These are phyloP conservation scores for Suillus subluteus DNA, from an alignment of 768 basidiomycete species.

Conservation along the genomic window DNA sequence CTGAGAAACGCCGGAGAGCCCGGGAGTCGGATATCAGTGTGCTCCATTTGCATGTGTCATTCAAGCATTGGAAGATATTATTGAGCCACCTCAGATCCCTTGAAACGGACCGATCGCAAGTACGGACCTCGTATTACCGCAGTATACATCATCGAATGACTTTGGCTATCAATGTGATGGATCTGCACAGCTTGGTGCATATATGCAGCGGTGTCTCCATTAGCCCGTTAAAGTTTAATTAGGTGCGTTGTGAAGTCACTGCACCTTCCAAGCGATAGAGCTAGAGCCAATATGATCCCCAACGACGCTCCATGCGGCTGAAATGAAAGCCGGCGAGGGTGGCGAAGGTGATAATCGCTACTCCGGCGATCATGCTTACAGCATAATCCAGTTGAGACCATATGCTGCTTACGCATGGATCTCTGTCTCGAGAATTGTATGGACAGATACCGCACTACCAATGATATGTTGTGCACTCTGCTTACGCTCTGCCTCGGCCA, in stretches of 20 bases:
- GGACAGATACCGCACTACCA: neutral
- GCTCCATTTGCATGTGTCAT: neutral
- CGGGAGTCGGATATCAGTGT: neutral
- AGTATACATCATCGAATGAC: neutral
- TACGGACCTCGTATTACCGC: neutral
- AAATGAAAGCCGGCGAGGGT: neutral
- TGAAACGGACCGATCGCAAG: neutral
- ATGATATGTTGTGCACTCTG: neutral
- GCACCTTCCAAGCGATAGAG: neutral
- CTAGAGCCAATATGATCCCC: neutral
- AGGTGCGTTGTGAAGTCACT: conserved; percentile 1
- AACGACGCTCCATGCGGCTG: neutral
- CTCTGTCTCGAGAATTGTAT: neutral
- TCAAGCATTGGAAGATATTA: too few relatives aligned
- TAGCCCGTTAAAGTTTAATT: neutral
- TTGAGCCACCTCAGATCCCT: neutral
- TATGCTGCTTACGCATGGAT: neutral
- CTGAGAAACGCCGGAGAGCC: too few relatives aligned
- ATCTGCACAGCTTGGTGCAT: neutral
- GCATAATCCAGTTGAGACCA: neutral
- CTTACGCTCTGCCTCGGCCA: neutral
- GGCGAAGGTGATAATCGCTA: neutral
- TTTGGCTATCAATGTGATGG: neutral
- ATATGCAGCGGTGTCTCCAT: neutral
- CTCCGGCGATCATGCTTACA: neutral